Conservation (phyloP, 768 basidiomycete genomes). For the Albatrellus ellisii region DNA sequence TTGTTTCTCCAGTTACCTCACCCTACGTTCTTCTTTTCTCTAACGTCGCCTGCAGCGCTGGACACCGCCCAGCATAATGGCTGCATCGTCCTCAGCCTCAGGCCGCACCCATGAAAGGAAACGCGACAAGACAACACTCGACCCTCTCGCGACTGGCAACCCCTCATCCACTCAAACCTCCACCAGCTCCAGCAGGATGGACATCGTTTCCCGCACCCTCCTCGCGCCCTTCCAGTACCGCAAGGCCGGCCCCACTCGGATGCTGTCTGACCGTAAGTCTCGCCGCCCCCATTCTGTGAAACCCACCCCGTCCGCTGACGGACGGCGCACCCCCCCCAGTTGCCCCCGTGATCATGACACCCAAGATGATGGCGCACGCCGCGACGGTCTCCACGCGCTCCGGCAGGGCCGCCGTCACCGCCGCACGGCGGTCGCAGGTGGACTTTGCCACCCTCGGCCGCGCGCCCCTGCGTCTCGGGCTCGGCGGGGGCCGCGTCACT, state of each 20-base stretch:
- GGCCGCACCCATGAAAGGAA: slow-evolving; percentile 14
- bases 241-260: slow-evolving; percentile 57
- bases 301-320: neutral
- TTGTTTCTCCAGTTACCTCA: neutral
- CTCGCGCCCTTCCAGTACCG: slow-evolving; percentile 51
- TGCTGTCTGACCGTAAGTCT: slow-evolving; percentile 61
- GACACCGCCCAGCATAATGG: slow-evolving; percentile 7
- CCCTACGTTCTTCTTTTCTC: neutral
- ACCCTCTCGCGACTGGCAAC: slow-evolving; percentile 18
- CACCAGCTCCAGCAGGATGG: slow-evolving; percentile 28
- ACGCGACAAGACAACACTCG: slow-evolving; percentile 27
- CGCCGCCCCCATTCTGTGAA: slow-evolving; percentile 1
- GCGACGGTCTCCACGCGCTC: slow-evolving; percentile 50
- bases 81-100: slow-evolving; percentile 17
- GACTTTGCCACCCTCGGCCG: slow-evolving; percentile 74
- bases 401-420: slow-evolving; percentile 21
- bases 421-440: slow-evolving; percentile 27
- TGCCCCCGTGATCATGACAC: slow-evolving; percentile 85
- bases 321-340: slow-evolving; percentile 27
- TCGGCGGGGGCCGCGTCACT: slow-evolving; percentile 55
- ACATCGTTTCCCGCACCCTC: slow-evolving; percentile 55
- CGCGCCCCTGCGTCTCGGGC: slow-evolving; percentile 55
- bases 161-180: slow-evolving; percentile 3
- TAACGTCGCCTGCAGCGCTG: neutral
- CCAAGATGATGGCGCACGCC: slow-evolving; percentile 62